phyloP scores from a whole-genome alignment of 345 rosid genomes.

The Rhodamnia rubescens region DNA sequence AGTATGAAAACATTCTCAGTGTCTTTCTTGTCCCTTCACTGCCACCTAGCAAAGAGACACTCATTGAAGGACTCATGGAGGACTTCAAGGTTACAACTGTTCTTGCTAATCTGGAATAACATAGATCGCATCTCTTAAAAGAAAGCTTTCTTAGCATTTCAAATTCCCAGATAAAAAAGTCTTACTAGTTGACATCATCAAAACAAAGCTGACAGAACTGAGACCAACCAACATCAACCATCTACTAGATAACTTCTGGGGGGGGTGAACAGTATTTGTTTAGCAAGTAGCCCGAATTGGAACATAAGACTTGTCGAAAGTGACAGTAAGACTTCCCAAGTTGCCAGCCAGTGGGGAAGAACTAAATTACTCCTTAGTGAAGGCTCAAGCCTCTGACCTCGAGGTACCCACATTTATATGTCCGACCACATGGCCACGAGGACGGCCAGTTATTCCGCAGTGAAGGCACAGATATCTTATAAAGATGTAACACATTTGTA shows the following conservation, averaged over 20 bases:
- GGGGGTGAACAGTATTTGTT: background rate
- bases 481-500: background rate
- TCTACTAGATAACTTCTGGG: background rate
- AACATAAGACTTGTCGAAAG: background rate
- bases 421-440: background rate
- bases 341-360: background rate
- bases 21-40: background rate
- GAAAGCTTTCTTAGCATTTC: background rate
- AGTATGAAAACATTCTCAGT: background rate
- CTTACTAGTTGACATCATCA: background rate
- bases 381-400: background rate
- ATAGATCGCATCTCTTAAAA: background rate
- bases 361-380: background rate
- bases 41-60: background rate
- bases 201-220: background rate
- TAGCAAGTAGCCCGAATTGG: background rate
- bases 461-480: background rate
- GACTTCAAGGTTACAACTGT: background rate
- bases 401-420: background rate
- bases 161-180: background rate
- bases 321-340: background rate
- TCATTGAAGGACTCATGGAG: background rate
- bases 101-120: background rate
- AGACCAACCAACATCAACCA: background rate
- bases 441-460: background rate